Evolutionary conservation across 495 filamentous ascomycete genomes (phyloP), one percentile per base, ranked within the genome.

Genomic region (Jackrogersella minutella): DNA sequence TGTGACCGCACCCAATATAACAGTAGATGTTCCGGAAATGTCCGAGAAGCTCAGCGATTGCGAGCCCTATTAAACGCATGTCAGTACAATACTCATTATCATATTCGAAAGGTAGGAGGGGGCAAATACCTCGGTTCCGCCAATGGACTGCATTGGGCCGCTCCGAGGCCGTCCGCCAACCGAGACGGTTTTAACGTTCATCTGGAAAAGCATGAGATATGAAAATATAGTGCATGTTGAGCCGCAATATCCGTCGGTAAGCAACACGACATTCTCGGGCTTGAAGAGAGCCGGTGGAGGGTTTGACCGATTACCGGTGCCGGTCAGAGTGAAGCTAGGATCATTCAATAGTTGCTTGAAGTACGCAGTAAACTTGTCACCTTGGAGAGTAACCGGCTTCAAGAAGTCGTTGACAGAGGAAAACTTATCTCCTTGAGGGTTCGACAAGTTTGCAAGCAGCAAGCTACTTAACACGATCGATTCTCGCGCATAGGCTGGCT

Each of bases 151-250:
- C 77, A 89, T 89, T 5, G 79, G 76, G 3, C 77, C 76, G 3
- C 75, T 65, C 39, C 73, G 74, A 4, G 85, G 82, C 11, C 81
- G 81, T 16, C 87, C 87, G n/a, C 87, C 87, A 28, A 86, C 77
- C 13, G 82, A 78, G 21, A 88, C 78, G n/a, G 82, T 81, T 46
- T 83, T 84, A 0, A 88, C 84, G 36, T 80, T 80, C n/a, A 64
- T 77, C 69, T 85, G 80, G 61, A 80, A 77, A 80, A 87, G 82
- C 54, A 88, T 78, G 5, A 87, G 73, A 28, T 85, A 82, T n/a
- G 74, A 73, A 70, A 88, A 85, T 64, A 87, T 76, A 1, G 84
- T 82, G 72, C 87, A 91, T 1, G 86, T 87, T 0, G 84, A 87
- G 14, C 78, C 82, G 71, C 88, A 91, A 60, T 78, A 78, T 34